Percentiles rank a stretch among this genome's conserved stretches.
Conservation (phyloP, 345 rosid genomes). For the Eutrema yunnanense region DNA sequence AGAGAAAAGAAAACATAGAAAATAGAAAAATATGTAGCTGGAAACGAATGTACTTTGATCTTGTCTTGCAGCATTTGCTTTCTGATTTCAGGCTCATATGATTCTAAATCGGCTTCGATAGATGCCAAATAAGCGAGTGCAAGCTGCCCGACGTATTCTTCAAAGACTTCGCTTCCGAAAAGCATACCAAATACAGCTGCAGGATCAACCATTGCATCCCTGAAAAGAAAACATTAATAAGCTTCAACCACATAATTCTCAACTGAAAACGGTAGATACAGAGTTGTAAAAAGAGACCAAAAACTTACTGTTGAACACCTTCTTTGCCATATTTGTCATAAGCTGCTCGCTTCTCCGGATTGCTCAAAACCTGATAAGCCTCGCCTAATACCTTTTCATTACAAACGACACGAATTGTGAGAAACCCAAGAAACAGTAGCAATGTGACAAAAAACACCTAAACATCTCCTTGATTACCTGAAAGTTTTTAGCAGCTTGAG, state of each 20-base stretch:
- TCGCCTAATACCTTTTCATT: constrained; percentile 70
- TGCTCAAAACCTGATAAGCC: constrained; percentile 90
- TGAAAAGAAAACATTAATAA: constrained; percentile 23
- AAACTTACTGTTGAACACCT: constrained; percentile 65
- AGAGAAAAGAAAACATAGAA: neutral
- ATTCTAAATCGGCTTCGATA: constrained; percentile 49
- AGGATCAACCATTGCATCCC: constrained; percentile 90
- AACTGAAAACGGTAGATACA: neutral
- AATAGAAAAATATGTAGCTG: too few species aligned
- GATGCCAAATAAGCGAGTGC: constrained; percentile 58
- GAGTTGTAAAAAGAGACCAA: neutral
- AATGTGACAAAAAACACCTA: neutral
- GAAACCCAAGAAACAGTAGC: neutral
- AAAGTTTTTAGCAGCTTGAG: constrained; percentile 86
- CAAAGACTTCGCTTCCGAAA: constrained; percentile 84
- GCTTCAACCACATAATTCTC: constrained; percentile 52
- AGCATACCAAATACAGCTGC: constrained; percentile 88
- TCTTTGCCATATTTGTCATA: constrained; percentile 87
- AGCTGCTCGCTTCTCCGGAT: constrained; percentile 81
- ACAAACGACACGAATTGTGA: neutral
- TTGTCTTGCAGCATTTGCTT: constrained; percentile 59
- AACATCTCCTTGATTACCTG: constrained; percentile 42
- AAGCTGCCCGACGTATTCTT: constrained; percentile 88
- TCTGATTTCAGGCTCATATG: constrained; percentile 40
- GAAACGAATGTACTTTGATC: constrained; percentile 44